phyloP scores from a whole-genome alignment of 179 eudicot genomes.

The Nepenthes alata region DNA sequence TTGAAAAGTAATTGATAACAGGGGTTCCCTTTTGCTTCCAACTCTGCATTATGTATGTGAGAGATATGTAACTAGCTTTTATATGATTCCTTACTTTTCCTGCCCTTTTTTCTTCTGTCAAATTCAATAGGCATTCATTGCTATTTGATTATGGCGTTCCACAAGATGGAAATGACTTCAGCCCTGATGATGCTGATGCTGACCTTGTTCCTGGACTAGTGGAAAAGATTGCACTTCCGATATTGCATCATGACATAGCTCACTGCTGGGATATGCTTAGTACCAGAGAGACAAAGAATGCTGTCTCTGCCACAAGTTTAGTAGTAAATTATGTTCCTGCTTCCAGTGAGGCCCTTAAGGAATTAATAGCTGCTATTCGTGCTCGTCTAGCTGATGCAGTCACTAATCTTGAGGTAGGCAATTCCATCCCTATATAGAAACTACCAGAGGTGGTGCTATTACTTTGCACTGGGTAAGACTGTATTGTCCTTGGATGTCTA shows the following conservation, averaged over 20 bases:
- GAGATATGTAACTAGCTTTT: background rate
- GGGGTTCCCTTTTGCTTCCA: no score
- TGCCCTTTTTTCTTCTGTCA: no score
- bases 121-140: constrained; percentile 47
- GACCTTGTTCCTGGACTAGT: constrained; percentile 82
- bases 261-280: constrained; percentile 90
- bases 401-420: constrained; percentile 50
- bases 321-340: constrained; percentile 56
- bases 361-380: constrained; percentile 51
- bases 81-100: constrained; percentile 4
- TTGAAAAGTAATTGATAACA: no score
- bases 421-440: constrained; percentile 1
- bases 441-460: background rate
- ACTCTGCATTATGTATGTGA: no score
- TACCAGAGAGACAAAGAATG: constrained; percentile 64
- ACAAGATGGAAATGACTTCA: constrained; percentile 48
- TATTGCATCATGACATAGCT: constrained; percentile 63
- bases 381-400: constrained; percentile 70
- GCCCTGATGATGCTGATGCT: constrained; percentile 70
- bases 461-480: background rate
- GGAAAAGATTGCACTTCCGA: constrained; percentile 86
- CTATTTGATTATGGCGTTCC: constrained; percentile 69
- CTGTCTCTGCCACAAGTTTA: constrained; percentile 62
- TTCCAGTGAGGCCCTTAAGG: constrained; percentile 59
- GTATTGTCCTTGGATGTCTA: background rate